Evolutionary conservation across 805 yeast species (phyloP), one percentile per base, ranked within the genome.

Genomic region (Teunomyces aglyptinius): DNA sequence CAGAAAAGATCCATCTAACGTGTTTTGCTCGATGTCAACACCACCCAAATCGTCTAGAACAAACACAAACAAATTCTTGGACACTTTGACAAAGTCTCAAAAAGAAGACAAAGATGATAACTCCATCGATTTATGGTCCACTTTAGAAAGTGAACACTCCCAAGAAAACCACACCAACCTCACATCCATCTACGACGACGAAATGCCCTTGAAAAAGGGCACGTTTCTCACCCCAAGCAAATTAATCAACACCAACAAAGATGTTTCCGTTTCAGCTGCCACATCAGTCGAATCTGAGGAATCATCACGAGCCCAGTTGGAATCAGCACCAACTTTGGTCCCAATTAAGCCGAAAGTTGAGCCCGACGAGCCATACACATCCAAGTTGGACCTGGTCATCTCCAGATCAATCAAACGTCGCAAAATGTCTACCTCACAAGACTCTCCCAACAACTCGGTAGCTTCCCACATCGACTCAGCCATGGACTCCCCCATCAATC

Each of bases 191-290:
- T 58, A 57, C 39, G 70, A 65, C 32, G 61, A 57, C 6, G 54
- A 56, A 13, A 24, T 35, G n/a, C 33, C 43, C 16, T n/a, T 34
- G n/a, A 50, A 44, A 19, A 47, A 41, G 16, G n/a, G 40, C 20
- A 41, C 55, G 3, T 69, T 66, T 41, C 53, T 70, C 44, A 67
- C 76, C 12, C 75, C 75, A 1, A 58, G 55, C 33, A 68, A 64
- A 48, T 44, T 67, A 20, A 38, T 60, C 26, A 24, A 8, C 8
- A 6, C 26, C 26, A 24, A 10, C 26, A 24, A 24, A 24, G 26
- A 24, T 11, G 26, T 24, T 6, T 24, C 26, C 2, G 26, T 24
- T 7, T 24, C 26, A 8, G 26, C 26, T 7, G 7, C 26, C 26
- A 24, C 10, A 3, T 24, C 26, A 6, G 26, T 24, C 26, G 26